Percentiles rank a stretch among this genome's conserved stretches.
Conservation (phyloP, 129 eudicot species). For the Mikania micrantha region DNA sequence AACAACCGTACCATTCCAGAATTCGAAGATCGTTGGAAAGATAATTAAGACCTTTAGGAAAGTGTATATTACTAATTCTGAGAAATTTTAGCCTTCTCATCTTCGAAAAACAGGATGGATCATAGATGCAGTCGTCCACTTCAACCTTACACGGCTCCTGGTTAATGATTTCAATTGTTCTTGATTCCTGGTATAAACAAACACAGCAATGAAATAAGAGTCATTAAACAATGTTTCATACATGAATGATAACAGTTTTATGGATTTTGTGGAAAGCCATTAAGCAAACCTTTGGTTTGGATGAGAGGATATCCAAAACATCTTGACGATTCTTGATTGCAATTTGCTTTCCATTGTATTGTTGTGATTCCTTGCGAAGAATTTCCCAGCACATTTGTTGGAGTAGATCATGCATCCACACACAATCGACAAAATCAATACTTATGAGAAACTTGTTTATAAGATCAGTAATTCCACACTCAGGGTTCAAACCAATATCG, state of each 20-base stretch:
- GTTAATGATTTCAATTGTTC: too few relatives aligned
- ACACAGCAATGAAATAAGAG: not conserved
- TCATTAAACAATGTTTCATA: not conserved
- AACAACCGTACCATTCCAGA: too few relatives aligned
- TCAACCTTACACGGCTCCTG: not conserved
- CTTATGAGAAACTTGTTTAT: not conserved
- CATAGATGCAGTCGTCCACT: not conserved
- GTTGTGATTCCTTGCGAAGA: not conserved
- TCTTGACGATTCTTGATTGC: conserved; percentile 4
- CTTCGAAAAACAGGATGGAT: conserved; percentile 8
- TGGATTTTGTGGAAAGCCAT: not conserved
- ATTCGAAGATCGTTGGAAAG: conserved; percentile 22
- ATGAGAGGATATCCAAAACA: conserved; percentile 4
- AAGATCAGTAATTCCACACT: not conserved
- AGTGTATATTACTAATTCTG: conserved; percentile 12
- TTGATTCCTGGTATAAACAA: too few relatives aligned
- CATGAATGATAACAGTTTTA: not conserved
- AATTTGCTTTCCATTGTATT: not conserved
- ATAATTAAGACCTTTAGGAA: conserved; percentile 5
- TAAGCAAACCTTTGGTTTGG: not conserved
- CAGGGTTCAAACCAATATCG: not conserved
- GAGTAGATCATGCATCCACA: conserved; percentile 5
- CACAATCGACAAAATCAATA: not conserved
- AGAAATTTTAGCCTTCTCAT: conserved; percentile 9
- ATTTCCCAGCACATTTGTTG: conserved; percentile 3